Percentiles rank a stretch among this genome's conserved stretches.
These are phyloP conservation scores for Dacryopinax primogenitus DNA, from an alignment of 768 basidiomycete species.

Conservation along the genomic window DNA sequence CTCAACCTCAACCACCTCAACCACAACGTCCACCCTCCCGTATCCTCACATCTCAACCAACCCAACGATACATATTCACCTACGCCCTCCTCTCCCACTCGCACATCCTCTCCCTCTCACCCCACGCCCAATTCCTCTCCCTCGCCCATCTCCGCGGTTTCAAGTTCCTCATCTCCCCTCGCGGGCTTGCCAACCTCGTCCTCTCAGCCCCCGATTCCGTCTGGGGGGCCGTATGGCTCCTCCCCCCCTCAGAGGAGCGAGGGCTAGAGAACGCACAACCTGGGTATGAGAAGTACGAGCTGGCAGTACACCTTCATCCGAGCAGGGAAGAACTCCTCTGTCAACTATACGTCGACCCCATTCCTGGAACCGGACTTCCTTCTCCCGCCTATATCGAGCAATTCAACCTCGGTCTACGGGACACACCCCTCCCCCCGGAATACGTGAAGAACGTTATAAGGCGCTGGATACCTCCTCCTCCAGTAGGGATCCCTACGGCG, in stretches of 20 bases:
- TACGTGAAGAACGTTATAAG: background rate
- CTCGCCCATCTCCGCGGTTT: background rate
- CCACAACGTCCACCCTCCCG: background rate
- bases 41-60: background rate
- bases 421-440: background rate
- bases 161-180: background rate
- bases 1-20: background rate
- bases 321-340: background rate
- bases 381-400: background rate
- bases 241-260: background rate
- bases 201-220: background rate
- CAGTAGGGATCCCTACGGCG: background rate
- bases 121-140: background rate
- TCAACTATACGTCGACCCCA: background rate
- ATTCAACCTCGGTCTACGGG: background rate
- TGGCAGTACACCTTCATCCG: background rate
- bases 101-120: background rate
- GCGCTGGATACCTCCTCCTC: background rate
- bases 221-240: background rate
- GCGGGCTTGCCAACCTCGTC: background rate
- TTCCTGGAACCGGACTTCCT: background rate
- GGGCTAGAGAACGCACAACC: background rate
- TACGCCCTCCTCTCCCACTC: background rate
- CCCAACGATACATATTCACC: background rate
- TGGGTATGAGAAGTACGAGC: background rate